phyloP scores from a whole-genome alignment of 108 stramenopile species.

The Mayamaea pseudoterrestris region DNA sequence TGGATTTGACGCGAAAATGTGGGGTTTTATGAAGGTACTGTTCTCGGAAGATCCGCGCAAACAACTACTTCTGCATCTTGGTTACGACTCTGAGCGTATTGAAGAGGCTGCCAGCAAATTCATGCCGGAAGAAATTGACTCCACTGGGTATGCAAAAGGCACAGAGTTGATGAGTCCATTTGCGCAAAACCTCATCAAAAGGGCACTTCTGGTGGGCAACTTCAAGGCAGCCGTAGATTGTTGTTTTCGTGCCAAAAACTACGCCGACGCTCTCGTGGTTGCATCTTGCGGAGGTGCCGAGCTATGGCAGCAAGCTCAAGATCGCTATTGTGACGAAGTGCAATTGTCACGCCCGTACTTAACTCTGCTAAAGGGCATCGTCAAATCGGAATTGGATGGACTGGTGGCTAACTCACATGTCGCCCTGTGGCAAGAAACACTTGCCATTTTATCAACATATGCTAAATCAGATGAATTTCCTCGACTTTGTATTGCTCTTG shows the following conservation, averaged over 20 bases:
- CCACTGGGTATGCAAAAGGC: background rate
- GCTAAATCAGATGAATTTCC: constrained; percentile 88
- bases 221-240: constrained; percentile 94
- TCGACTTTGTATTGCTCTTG: constrained; percentile 75
- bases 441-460: constrained; percentile 91
- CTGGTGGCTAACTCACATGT: constrained; percentile 68
- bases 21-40: constrained; percentile 91
- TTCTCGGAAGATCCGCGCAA: constrained; percentile 87
- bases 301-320: constrained; percentile 86
- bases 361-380: constrained; percentile 76
- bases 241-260: constrained; percentile 79
- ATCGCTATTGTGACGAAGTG: constrained; percentile 74
- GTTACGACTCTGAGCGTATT: constrained; percentile 80
- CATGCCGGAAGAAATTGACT: constrained; percentile 5
- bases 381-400: constrained; percentile 56
- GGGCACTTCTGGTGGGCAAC: constrained; percentile 89
- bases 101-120: constrained; percentile 15
- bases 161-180: constrained; percentile 43
- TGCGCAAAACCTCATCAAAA: constrained; percentile 67
- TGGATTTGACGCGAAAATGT: constrained; percentile 51
- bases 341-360: constrained; percentile 64
- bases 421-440: constrained; percentile 84
- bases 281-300: constrained; percentile 90
- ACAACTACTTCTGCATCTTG: constrained; percentile 79
- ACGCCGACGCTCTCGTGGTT: constrained; percentile 89